Evolutionary conservation across 495 filamentous ascomycete genomes (phyloP), one percentile per base, ranked within the genome.

Genomic region (Xylaria intraflava): DNA sequence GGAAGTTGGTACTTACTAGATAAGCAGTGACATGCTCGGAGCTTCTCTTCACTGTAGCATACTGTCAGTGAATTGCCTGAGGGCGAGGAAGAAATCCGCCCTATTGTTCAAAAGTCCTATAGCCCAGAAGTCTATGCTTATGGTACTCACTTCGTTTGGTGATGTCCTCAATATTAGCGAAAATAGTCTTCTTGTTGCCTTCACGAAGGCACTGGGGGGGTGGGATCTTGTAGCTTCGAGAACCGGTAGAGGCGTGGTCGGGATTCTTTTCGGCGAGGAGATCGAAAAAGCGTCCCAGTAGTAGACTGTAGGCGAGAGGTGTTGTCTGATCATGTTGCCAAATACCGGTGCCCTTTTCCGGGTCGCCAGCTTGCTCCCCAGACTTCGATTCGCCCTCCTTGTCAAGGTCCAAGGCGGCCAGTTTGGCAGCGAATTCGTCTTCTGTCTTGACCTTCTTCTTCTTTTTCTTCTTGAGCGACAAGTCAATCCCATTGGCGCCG

Each of bases 131-230:
- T 3, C 2, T 16, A 23, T 6, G 22, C 22, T 17, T 8, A 38
- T 45, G 11, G 35, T 19, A 49, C 52, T 55, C 16, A 55, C 52
- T 66, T 46, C 69, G 62, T 74, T 88, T 88, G 74, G 83, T 87
- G 59, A 95, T 95, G 67, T 94, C 89, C 53, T 86, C 79, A 62
- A 98, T 90, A 76, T 98, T 98, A 72, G 93, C 93, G 68, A 96
- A 98, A 63, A 97, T 95, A 47, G 93, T 97, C 86, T 95, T 96
- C 82, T 95, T 96, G 82, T 97, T 97, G 69, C 93, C 93, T 89
- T 98, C 94, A 74, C 94, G 90, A 42, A 97, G 79, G 73, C 92
- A 95, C 76, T 98, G 94, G n/a, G 93, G 93, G 11, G 93, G 93
- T 16, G 93, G 94, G 62, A 98, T 98, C 80, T 96, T 96, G 79